Conservation (phyloP, 768 basidiomycete species). For the Albatrellus ellisii region DNA sequence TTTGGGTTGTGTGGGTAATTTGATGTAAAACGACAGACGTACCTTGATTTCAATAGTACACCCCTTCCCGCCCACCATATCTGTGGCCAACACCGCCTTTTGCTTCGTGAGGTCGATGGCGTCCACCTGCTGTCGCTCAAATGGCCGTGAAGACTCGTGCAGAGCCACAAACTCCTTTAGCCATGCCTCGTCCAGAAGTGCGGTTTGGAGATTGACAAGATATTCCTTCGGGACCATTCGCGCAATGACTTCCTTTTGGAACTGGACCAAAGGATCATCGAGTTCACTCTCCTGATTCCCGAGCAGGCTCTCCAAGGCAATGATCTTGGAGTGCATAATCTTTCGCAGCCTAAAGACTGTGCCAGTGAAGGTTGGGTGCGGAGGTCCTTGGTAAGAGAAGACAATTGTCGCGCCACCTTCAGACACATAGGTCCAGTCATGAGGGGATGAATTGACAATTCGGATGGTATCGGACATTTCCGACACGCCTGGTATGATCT, state of each 20-base stretch:
- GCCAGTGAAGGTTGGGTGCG: slow-evolving; percentile 36
- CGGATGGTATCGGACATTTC: neutral
- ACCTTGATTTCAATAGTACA: slow-evolving; percentile 92
- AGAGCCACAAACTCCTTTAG: slow-evolving; percentile 34
- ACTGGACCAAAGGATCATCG: slow-evolving; percentile 33
- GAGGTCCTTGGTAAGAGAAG: slow-evolving; percentile 62
- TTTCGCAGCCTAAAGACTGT: slow-evolving; percentile 76
- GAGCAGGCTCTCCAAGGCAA: slow-evolving; percentile 2
- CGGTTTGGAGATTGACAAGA: slow-evolving; percentile 44
- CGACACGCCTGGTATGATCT: neutral
- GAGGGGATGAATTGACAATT: slow-evolving; percentile 21
- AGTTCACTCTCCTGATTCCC: slow-evolving; percentile 18
- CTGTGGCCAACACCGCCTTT: slow-evolving; percentile 65
- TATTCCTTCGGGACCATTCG: slow-evolving; percentile 46
- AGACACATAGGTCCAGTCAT: slow-evolving; percentile 73
- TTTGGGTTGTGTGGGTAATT: neutral
- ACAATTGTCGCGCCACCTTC: slow-evolving; percentile 93
- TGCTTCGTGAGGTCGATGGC: slow-evolving; percentile 39
- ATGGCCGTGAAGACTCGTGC: slow-evolving; percentile 41
- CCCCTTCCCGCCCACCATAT: slow-evolving; percentile 54
- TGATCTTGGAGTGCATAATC: slow-evolving; percentile 11
- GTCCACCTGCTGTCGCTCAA: slow-evolving; percentile 39
- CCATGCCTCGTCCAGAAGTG: slow-evolving; percentile 41
- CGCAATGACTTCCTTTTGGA: slow-evolving; percentile 51
- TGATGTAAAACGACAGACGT: neutral